These are phyloP conservation scores for Arxiozyma bovina DNA, from an alignment of 1,139 yeast genomes.

Conservation along the genomic window DNA sequence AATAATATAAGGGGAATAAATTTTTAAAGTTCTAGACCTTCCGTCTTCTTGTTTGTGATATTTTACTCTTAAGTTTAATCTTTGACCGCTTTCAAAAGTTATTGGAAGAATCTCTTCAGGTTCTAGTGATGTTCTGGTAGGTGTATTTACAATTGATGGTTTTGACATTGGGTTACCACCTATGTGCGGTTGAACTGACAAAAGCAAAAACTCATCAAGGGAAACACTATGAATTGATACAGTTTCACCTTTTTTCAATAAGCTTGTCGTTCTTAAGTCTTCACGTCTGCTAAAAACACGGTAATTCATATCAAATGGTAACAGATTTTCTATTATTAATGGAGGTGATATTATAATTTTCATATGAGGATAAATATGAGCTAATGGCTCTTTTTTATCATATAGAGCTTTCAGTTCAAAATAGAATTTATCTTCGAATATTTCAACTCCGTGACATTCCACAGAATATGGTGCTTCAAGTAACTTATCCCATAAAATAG, in stretches of 20 bases:
- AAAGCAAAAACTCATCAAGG: constrained; percentile 55
- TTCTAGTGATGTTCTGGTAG: constrained; percentile 44
- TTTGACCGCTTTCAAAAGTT: constrained; percentile 55
- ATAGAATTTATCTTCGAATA: constrained; percentile 43
- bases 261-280: constrained; percentile 61
- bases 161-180: constrained; percentile 64
- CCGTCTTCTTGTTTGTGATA: constrained; percentile 43
- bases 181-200: constrained; percentile 54
- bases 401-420: constrained; percentile 68
- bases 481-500: constrained; percentile 59
- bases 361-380: constrained; percentile 79
- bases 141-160: constrained; percentile 70
- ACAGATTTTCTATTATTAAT: constrained; percentile 67
- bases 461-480: constrained; percentile 46
- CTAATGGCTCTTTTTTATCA: constrained; percentile 57
- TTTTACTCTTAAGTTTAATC: constrained; percentile 52
- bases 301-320: constrained; percentile 76
- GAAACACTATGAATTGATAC: constrained; percentile 77
- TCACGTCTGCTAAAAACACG: constrained; percentile 69
- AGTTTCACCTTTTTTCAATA: constrained; percentile 53
- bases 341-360: constrained; percentile 75
- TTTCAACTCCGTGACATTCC: constrained; percentile 44
- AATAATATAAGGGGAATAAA: constrained; percentile 77
- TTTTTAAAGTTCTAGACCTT: constrained; percentile 52
- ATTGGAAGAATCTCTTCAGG: constrained; percentile 46